A percentile compares a stretch with the other conserved stretches of the same genome.
Conservation (phyloP, 2,329 filamentous ascomycete species). For the Xylaria sp. region DNA sequence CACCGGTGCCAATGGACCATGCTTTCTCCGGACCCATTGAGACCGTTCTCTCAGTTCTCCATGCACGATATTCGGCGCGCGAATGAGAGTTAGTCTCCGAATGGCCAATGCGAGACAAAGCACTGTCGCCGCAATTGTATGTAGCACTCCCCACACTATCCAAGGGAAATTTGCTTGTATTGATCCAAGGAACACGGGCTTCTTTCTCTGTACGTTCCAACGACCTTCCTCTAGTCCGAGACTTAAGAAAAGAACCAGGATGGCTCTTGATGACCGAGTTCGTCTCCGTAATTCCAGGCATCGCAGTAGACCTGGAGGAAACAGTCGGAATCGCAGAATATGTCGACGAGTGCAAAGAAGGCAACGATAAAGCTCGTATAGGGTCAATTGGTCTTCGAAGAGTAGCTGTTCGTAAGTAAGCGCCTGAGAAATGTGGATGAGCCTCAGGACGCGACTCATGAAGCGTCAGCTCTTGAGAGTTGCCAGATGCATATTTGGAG, state of each 20-base stretch:
- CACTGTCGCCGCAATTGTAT: slow-evolving; percentile 43
- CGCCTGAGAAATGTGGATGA: slow-evolving; percentile 51
- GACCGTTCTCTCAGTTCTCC: slow-evolving; percentile 56
- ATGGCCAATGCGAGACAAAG: slow-evolving; percentile 37
- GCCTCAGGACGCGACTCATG: slow-evolving; percentile 52
- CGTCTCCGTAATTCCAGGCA: slow-evolving; percentile 51
- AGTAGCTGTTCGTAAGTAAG: slow-evolving; percentile 53
- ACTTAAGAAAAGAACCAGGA: slow-evolving; percentile 50
- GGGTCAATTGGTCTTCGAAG: slow-evolving; percentile 50
- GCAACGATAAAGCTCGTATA: slow-evolving; percentile 47
- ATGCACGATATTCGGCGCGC: slow-evolving; percentile 51
- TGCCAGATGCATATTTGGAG: slow-evolving; percentile 40
- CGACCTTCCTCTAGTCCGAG: slow-evolving; percentile 54
- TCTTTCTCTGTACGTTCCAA: slow-evolving; percentile 58
- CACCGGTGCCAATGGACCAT: slow-evolving; percentile 70
- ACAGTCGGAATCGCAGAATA: slow-evolving; percentile 37
- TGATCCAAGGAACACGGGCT: slow-evolving; percentile 50
- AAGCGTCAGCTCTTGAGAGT: slow-evolving; percentile 36
- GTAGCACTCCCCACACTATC: slow-evolving; percentile 52
- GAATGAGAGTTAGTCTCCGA: slow-evolving; percentile 43
- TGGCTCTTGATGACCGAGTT: slow-evolving; percentile 52
- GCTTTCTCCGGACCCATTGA: slow-evolving; percentile 66
- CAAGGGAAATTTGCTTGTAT: slow-evolving; percentile 42
- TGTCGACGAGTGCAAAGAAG: slow-evolving; percentile 30
- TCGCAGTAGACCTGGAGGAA: slow-evolving; percentile 41